These are phyloP conservation scores for Clonostachys byssicola DNA, from an alignment of 2,329 filamentous ascomycete species.

Conservation along the genomic window DNA sequence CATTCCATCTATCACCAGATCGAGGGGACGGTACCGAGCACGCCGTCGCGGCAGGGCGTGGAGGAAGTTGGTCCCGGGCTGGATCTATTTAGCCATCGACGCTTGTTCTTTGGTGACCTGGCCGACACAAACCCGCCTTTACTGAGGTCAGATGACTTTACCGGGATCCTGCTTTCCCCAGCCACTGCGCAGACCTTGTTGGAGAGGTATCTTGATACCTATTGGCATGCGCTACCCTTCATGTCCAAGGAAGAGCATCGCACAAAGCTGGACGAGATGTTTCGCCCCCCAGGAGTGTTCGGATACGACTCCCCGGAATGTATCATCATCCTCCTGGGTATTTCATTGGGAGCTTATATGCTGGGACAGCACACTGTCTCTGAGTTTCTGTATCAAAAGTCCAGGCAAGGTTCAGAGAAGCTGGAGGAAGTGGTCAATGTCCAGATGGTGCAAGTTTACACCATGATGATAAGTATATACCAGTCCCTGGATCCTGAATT, in stretches of 20 bases:
- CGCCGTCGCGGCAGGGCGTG: slow-evolving; percentile 14
- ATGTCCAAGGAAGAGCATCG: slow-evolving; percentile 25
- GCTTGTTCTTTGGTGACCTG: slow-evolving; percentile 26
- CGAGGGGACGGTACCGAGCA: slow-evolving; percentile 14
- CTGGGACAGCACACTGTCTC: slow-evolving; percentile 30
- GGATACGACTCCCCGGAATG: slow-evolving; percentile 25
- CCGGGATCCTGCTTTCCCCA: slow-evolving; percentile 28
- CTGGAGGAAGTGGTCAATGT: slow-evolving; percentile 38
- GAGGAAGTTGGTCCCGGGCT: slow-evolving; percentile 22
- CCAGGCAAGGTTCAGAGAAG: slow-evolving; percentile 25
- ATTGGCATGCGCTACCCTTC: slow-evolving; percentile 30
- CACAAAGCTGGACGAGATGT: slow-evolving; percentile 24
- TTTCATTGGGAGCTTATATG: slow-evolving; percentile 29
- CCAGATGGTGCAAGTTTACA: slow-evolving; percentile 32
- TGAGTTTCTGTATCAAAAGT: slow-evolving; percentile 34
- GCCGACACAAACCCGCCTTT: slow-evolving; percentile 21
- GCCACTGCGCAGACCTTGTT: slow-evolving; percentile 29
- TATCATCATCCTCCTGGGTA: slow-evolving; percentile 27
- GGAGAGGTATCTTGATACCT: slow-evolving; percentile 30
- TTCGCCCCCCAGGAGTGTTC: slow-evolving; percentile 18
- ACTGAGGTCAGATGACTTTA: slow-evolving; percentile 11
- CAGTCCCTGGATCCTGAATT: not conserved
- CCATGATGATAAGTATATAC: slow-evolving; percentile 34
- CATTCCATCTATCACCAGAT: slow-evolving; percentile 23
- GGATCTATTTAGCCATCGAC: slow-evolving; percentile 19